Percentiles rank a stretch among this genome's conserved stretches.
Evolutionary conservation across 345 rosid genomes (phyloP).

Genomic region (Hibiscus trionum): DNA sequence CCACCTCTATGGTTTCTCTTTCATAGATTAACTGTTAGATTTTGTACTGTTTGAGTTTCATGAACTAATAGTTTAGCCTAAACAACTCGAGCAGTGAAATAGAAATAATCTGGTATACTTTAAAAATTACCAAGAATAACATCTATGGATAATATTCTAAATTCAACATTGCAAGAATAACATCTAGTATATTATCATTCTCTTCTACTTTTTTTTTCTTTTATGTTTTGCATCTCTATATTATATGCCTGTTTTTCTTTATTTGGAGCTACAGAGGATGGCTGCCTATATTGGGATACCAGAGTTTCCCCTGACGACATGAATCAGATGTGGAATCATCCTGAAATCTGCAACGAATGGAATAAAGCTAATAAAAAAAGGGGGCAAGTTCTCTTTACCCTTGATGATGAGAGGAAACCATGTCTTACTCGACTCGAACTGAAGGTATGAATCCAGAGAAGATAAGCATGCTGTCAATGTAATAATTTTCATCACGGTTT

Average conservation of each 20-base stretch:
- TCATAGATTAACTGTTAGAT: not conserved
- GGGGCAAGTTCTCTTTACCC: conserved; percentile 77
- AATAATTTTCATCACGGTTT: not conserved
- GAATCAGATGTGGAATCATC: conserved; percentile 74
- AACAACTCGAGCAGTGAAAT: not conserved
- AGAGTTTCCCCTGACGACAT: conserved; percentile 77
- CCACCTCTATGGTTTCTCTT: not conserved
- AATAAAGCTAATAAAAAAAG: conserved; percentile 53
- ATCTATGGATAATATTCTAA: not conserved
- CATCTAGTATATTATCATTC: too few relatives aligned
- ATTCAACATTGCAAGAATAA: not conserved
- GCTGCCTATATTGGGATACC: conserved; percentile 50
- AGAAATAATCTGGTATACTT: not conserved
- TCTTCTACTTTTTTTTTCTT: too few relatives aligned
- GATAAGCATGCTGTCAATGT: not conserved
- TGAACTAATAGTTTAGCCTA: not conserved
- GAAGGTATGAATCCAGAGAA: conserved; percentile 42
- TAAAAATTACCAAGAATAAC: not conserved
- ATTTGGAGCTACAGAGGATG: conserved; percentile 30
- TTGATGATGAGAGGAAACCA: conserved; percentile 46
- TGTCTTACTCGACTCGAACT: conserved; percentile 71
- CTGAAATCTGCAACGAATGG: conserved; percentile 73
- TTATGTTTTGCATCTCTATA: not conserved
- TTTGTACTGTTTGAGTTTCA: too few relatives aligned
- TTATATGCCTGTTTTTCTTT: conserved; percentile 13